phyloP scores from a whole-genome alignment of 1,139 yeast species.

The Geotrichum phurueaensis region DNA sequence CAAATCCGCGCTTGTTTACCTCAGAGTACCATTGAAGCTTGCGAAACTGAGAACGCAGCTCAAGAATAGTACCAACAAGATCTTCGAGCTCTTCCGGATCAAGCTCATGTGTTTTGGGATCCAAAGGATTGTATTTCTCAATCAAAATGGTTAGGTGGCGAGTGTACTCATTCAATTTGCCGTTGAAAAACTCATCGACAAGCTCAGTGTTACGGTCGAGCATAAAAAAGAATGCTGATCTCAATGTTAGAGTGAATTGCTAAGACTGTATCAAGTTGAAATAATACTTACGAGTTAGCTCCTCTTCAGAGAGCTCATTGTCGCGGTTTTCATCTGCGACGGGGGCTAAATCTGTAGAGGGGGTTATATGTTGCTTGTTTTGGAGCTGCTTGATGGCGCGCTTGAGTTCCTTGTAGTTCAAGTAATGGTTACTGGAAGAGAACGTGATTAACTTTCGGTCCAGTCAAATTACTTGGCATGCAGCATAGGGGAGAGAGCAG shows the following conservation, averaged over 20 bases:
- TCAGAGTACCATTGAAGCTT: slow-evolving; percentile 89
- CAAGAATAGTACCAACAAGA: slow-evolving; percentile 65
- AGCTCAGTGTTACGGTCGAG: slow-evolving; percentile 77
- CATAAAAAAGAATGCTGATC: slow-evolving; percentile 62
- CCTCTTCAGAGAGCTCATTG: slow-evolving; percentile 21
- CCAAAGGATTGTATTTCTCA: slow-evolving; percentile 28
- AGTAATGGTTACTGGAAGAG: slow-evolving; percentile 46
- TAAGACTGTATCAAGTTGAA: neutral
- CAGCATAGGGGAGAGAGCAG: neutral
- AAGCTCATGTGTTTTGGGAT: slow-evolving; percentile 21
- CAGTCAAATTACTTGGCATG: neutral
- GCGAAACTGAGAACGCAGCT: slow-evolving; percentile 68
- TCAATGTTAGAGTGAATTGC: slow-evolving; percentile 26
- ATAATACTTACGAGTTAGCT: slow-evolving; percentile 29
- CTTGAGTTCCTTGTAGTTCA: slow-evolving; percentile 82
- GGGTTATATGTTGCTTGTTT: slow-evolving; percentile 17
- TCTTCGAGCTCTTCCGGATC: slow-evolving; percentile 75
- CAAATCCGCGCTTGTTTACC: slow-evolving; percentile 82
- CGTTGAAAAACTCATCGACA: slow-evolving; percentile 73
- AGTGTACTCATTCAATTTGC: slow-evolving; percentile 66
- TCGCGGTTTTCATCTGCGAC: slow-evolving; percentile 15
- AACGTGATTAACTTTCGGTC: neutral
- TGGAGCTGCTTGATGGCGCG: slow-evolving; percentile 60
- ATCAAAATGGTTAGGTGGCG: slow-evolving; percentile 50
- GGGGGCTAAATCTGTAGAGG: slow-evolving; percentile 16